A percentile compares a stretch with the other conserved stretches of the same genome.
phyloP scores from a whole-genome alignment of 768 basidiomycete genomes.

The Nevesoporus exiguus region DNA sequence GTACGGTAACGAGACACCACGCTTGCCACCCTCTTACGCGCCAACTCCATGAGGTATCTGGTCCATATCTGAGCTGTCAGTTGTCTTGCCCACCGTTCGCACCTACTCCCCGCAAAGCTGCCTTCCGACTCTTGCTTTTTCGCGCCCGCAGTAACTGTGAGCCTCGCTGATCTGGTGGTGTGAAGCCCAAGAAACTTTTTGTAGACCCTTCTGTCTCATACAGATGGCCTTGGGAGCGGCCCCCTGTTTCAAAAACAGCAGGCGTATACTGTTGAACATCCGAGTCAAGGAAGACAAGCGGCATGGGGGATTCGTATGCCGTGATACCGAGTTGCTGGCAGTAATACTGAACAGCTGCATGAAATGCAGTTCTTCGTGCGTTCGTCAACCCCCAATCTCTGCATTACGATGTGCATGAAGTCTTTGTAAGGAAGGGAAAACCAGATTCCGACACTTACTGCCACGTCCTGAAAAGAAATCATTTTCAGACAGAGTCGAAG shows the following conservation, averaged over 20 bases:
- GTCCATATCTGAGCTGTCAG: not conserved
- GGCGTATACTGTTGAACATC: slow-evolving; percentile 14
- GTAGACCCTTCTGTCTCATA: slow-evolving; percentile 4
- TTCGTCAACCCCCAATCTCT: slow-evolving; percentile 61
- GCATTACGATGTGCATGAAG: slow-evolving; percentile 5
- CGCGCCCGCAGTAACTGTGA: slow-evolving; percentile 23
- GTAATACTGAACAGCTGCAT: slow-evolving; percentile 73
- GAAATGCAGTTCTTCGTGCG: slow-evolving; percentile 70
- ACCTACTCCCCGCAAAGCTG: slow-evolving; percentile 29
- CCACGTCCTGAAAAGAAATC: slow-evolving; percentile 29
- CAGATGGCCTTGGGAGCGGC: slow-evolving; percentile 4
- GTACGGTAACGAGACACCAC: not conserved
- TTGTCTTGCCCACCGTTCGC: slow-evolving; percentile 13
- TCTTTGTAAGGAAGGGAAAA: not conserved
- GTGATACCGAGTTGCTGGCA: slow-evolving; percentile 66
- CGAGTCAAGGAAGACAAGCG: slow-evolving; percentile 46
- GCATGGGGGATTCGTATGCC: slow-evolving; percentile 57
- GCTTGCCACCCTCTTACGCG: not conserved
- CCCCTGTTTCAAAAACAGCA: not conserved
- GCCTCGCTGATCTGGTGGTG: slow-evolving; percentile 22
- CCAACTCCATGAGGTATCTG: slow-evolving; percentile 13
- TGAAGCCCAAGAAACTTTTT: slow-evolving; percentile 28
- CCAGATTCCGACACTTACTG: slow-evolving; percentile 25
- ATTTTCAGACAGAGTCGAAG: slow-evolving; percentile 2
- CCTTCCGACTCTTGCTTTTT: slow-evolving; percentile 36